Evolutionary conservation across 805 yeast genomes (phyloP), one percentile per base, ranked within the genome.

Genomic region (Teunomyces atbi): DNA sequence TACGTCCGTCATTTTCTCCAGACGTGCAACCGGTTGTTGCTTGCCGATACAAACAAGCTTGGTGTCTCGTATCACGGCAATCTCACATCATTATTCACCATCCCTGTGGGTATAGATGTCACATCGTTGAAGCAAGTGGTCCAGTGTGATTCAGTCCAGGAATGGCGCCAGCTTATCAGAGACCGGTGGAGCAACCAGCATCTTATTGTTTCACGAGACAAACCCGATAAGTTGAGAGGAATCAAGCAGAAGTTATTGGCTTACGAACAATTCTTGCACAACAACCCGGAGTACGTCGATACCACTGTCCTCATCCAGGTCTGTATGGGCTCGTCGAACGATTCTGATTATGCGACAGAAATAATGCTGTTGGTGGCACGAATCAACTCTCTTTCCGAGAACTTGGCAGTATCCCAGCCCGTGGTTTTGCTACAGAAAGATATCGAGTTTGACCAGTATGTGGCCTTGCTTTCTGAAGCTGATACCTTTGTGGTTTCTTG

Each of bases 1-100:
- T 92, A 91, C 56, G 95, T 90, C 20, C 82, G 96, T 59, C 99
- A 94, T 66, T 94, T 94, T 65, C 69, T 87, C 46, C 97, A 92
- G 68, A 89, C 97, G 2, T 83, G 96, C 57, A 88, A 86, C 55
- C 74, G 96, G 45, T 72, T 94, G 29, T 68, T 94, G 29, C 80
- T 90, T 54, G 90, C 95, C 0, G 97, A 92, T 66, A 81, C 86
- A n/a, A 78, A 78, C 41, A 80, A 78, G 20, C 68, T 66, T 43
- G 84, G 86, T 27, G 63, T 87, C n/a, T 73, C 78, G 44, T 83
- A 76, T 57, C 75, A 81, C 10, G 86, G 86, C 4, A 74, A 76
- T 47, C 73, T 79, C 12, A 76, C 84, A 6, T 68, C 73, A 37
- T 79, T 84, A 0, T 76, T 78, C 28, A 74, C 82, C 4, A 78